Conservation (phyloP, 2,329 filamentous ascomycete species). For the Zymoseptoria brevis region DNA sequence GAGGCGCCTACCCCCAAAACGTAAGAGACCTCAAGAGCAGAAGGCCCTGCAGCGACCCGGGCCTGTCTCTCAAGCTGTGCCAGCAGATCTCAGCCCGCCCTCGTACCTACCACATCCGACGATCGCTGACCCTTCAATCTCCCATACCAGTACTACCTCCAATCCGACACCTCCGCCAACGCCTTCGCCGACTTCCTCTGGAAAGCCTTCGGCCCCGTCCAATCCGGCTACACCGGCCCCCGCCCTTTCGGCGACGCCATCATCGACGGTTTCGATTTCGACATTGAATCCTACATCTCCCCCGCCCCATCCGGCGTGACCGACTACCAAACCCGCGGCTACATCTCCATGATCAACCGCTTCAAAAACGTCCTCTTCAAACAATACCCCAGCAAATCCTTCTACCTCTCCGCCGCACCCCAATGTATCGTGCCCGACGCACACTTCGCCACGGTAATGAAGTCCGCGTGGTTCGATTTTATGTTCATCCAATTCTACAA, state of each 20-base stretch:
- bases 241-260: conserved; percentile 42
- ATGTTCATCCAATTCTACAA: conserved; percentile 43
- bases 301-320: conserved; percentile 19
- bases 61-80: too few relatives aligned
- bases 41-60: too few relatives aligned
- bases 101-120: too few relatives aligned
- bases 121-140: neutral
- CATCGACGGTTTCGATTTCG: conserved; percentile 48
- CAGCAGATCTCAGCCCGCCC: too few relatives aligned
- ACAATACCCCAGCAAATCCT: conserved; percentile 30
- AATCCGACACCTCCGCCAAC: conserved; percentile 33
- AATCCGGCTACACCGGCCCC: conserved; percentile 21
- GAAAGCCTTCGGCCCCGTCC: conserved; percentile 36
- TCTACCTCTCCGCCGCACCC: conserved; percentile 44
- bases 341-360: conserved; percentile 40
- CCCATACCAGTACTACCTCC: conserved; percentile 33
- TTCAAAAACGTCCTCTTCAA: conserved; percentile 37
- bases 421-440: conserved; percentile 42
- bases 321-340: conserved; percentile 30
- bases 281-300: conserved; percentile 36
- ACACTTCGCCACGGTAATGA: conserved; percentile 33
- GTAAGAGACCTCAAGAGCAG: too few relatives aligned
- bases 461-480: conserved; percentile 36
- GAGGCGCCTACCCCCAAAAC: conserved; percentile 33
- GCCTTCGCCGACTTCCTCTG: conserved; percentile 39